A percentile compares a stretch with the other conserved stretches of the same genome.
These are phyloP conservation scores for Claviceps maximensis DNA, from an alignment of 2,329 filamentous ascomycete species.

Conservation along the genomic window DNA sequence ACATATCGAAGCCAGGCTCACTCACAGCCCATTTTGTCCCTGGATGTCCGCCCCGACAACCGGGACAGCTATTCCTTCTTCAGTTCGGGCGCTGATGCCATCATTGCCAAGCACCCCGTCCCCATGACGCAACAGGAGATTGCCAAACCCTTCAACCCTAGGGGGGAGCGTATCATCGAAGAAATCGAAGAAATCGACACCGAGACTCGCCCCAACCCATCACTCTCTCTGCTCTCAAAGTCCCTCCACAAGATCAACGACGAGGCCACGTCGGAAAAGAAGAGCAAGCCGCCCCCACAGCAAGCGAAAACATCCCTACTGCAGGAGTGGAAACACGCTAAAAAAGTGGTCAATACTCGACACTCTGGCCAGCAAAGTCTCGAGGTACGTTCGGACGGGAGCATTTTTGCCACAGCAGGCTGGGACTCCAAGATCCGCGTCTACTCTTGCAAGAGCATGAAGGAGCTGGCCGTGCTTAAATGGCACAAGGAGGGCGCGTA, in stretches of 20 bases:
- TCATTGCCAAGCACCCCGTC: slow-evolving; percentile 64
- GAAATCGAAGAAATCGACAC: slow-evolving; percentile 6
- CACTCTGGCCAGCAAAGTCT: slow-evolving; percentile 85
- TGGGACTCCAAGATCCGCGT: slow-evolving; percentile 79
- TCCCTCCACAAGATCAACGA: slow-evolving; percentile 7
- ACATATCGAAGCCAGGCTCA: slow-evolving; percentile 57
- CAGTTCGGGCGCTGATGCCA: slow-evolving; percentile 70
- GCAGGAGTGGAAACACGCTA: slow-evolving; percentile 30
- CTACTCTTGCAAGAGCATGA: slow-evolving; percentile 68
- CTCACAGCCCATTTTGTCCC: slow-evolving; percentile 68
- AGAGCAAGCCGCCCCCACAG: neutral
- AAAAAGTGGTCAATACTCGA: slow-evolving; percentile 60
- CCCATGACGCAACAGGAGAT: slow-evolving; percentile 20
- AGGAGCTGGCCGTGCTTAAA: slow-evolving; percentile 80
- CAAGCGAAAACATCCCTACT: slow-evolving; percentile 9
- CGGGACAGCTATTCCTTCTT: slow-evolving; percentile 45
- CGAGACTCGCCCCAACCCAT: neutral
- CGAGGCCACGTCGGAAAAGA: neutral
- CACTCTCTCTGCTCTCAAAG: slow-evolving; percentile 14
- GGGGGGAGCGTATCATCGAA: slow-evolving; percentile 6
- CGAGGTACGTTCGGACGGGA: slow-evolving; percentile 62
- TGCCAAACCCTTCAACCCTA: slow-evolving; percentile 3
- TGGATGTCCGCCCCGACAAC: slow-evolving; percentile 35
- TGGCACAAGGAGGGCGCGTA: slow-evolving; percentile 90
- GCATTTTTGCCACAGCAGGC: slow-evolving; percentile 77